Percentiles rank a stretch among this genome's conserved stretches.
phyloP scores from a whole-genome alignment of 768 basidiomycete genomes.

The Ephemerocybe angulata region DNA sequence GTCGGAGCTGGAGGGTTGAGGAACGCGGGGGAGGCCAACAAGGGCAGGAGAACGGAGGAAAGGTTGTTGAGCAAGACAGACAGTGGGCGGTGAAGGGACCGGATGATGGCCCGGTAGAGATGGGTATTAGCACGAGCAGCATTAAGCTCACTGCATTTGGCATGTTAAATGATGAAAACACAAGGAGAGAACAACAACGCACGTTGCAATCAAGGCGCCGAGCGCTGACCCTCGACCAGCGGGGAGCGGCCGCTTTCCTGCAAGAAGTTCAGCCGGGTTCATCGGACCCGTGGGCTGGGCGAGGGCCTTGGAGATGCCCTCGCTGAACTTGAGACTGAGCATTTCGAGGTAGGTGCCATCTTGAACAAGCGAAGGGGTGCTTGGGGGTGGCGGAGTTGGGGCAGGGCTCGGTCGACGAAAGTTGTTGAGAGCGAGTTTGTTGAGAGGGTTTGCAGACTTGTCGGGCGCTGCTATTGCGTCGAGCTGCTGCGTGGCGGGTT shows the following conservation, averaged over 20 bases:
- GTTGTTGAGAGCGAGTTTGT: slow-evolving; percentile 55
- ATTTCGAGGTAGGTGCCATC: slow-evolving; percentile 80
- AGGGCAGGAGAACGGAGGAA: slow-evolving; percentile 61
- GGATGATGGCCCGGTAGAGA: slow-evolving; percentile 64
- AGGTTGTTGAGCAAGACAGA: slow-evolving; percentile 71
- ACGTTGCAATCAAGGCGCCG: slow-evolving; percentile 70
- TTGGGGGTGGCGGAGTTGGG: slow-evolving; percentile 27
- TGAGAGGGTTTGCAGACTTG: slow-evolving; percentile 46
- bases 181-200: slow-evolving; percentile 28
- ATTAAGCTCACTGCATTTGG: slow-evolving; percentile 57
- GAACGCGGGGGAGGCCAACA: slow-evolving; percentile 64
- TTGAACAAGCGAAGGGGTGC: slow-evolving; percentile 51
- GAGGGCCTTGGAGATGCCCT: slow-evolving; percentile 75
- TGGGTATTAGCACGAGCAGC: slow-evolving; percentile 61
- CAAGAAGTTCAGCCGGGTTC: slow-evolving; percentile 47
- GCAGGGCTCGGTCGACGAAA: slow-evolving; percentile 58
- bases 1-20: slow-evolving; percentile 48
- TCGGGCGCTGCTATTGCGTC: slow-evolving; percentile 41
- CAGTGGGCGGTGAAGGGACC: slow-evolving; percentile 71
- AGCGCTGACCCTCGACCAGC: slow-evolving; percentile 64
- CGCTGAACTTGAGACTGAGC: slow-evolving; percentile 72
- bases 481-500: slow-evolving; percentile 29
- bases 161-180: slow-evolving; percentile 11
- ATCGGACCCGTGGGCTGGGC: slow-evolving; percentile 59
- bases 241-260: slow-evolving; percentile 72